Conservation (phyloP, 1,139 yeast genomes). For the Diutina siamensis region DNA sequence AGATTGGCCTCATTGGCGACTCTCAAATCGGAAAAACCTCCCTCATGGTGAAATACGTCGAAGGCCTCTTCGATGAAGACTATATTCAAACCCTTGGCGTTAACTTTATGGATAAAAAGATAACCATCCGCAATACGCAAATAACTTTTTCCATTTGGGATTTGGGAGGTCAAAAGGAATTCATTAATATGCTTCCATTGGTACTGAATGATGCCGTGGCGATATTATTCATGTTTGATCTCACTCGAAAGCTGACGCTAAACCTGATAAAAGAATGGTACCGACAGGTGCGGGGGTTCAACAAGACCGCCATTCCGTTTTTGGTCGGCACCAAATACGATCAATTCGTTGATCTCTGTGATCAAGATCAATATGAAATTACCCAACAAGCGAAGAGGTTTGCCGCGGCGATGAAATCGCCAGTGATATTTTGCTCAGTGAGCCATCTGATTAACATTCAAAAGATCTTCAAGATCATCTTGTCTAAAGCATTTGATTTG, state of each 20-base stretch:
- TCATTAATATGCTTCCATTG: slow-evolving; percentile 89
- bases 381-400: slow-evolving; percentile 79
- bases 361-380: slow-evolving; percentile 74
- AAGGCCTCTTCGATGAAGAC: slow-evolving; percentile 84
- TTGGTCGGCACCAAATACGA: slow-evolving; percentile 93
- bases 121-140: slow-evolving; percentile 77
- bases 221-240: slow-evolving; percentile 81
- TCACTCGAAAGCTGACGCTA: slow-evolving; percentile 77
- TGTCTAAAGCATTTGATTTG: slow-evolving; percentile 86
- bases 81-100: slow-evolving; percentile 93
- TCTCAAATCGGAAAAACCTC: slow-evolving; percentile 98
- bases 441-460: slow-evolving; percentile 90
- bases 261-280: slow-evolving; percentile 93
- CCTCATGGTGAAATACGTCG: slow-evolving; percentile 92
- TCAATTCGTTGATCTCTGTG: slow-evolving; percentile 67
- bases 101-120: slow-evolving; percentile 86
- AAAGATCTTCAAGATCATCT: slow-evolving; percentile 83
- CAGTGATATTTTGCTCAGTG: slow-evolving; percentile 84
- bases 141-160: slow-evolving; percentile 94
- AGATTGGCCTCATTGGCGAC: slow-evolving; percentile 92
- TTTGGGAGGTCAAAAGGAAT: slow-evolving; percentile 92
- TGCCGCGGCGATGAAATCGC: slow-evolving; percentile 87
- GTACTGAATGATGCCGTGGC: slow-evolving; percentile 95
- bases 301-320: slow-evolving; percentile 85
- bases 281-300: slow-evolving; percentile 83